A percentile compares a stretch with the other conserved stretches of the same genome.
Evolutionary conservation across 768 basidiomycete genomes (phyloP).

Genomic region (Phlegmacium glaucopus): DNA sequence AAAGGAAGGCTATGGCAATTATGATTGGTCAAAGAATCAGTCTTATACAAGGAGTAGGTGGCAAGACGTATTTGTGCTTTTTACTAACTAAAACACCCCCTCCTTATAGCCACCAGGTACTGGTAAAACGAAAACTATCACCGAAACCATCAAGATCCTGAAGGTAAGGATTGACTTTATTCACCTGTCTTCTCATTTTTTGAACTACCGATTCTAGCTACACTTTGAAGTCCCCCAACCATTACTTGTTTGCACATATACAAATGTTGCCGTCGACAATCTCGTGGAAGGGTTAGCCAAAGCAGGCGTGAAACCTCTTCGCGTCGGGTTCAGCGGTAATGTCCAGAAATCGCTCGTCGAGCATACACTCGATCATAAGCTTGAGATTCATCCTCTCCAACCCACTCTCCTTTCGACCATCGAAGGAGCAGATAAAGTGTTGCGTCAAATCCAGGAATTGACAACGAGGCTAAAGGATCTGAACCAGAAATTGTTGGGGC

Average conservation of each 20-base stretch:
- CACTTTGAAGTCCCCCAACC: conserved; percentile 84
- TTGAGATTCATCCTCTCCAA: conserved; percentile 58
- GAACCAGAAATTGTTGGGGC: conserved; percentile 14
- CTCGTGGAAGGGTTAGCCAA: conserved; percentile 71
- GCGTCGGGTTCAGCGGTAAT: conserved; percentile 64
- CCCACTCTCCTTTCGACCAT: conserved; percentile 35
- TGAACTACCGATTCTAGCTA: conserved; percentile 32
- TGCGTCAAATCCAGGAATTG: conserved; percentile 13
- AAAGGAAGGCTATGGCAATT: conserved; percentile 76
- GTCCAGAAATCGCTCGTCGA: conserved; percentile 43
- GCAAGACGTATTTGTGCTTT: not conserved
- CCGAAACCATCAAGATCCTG: conserved; percentile 77
- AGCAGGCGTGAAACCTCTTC: conserved; percentile 60
- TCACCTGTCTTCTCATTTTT: not conserved
- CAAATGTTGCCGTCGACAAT: conserved; percentile 91
- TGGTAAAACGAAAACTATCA: conserved; percentile 90
- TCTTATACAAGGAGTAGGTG: conserved; percentile 81
- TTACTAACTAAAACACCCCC: conserved; percentile 4
- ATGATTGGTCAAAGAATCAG: conserved; percentile 81
- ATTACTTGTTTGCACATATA: conserved; percentile 70
- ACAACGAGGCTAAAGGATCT: conserved; percentile 14
- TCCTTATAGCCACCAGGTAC: conserved; percentile 79
- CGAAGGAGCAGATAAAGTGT: conserved; percentile 27
- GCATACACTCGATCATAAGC: conserved; percentile 47
- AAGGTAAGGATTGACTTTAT: conserved; percentile 43